Conservation (phyloP, 305 asterid genomes). For the Fraxinus sp. region DNA sequence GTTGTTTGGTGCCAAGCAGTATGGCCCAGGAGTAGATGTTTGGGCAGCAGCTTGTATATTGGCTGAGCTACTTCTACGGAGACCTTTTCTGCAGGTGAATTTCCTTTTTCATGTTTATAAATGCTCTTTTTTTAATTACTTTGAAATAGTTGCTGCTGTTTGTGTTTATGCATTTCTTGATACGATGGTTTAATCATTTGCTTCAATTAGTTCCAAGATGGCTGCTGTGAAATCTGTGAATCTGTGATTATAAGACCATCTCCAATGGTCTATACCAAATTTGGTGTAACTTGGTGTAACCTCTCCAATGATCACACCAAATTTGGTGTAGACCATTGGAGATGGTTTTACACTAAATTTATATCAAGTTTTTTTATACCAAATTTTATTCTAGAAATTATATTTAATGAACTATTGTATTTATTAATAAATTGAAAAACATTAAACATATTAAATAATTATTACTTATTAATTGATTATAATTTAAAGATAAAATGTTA, state of each 20-base stretch:
- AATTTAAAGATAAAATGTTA: no score
- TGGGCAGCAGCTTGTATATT: conserved; percentile 99
- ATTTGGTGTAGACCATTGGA: no score
- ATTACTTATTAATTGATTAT: no score
- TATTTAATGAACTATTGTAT: no score
- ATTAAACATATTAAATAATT: no score
- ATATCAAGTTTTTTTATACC: no score
- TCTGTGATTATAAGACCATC: neutral
- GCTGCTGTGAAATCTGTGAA: neutral
- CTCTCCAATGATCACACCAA: no score
- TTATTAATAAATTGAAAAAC: no score
- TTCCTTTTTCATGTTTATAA: conserved; percentile 16
- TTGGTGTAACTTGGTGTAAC: no score
- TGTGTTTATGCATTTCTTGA: neutral
- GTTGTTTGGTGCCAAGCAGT: conserved; percentile 95
- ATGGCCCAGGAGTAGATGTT: conserved; percentile 95
- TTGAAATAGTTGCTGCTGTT: neutral
- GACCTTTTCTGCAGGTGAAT: conserved; percentile 90
- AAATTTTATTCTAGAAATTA: no score
- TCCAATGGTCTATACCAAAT: no score
- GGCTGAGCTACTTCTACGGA: conserved; percentile 89
- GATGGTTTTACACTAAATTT: no score
- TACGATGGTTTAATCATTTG: neutral
- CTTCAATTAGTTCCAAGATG: neutral
- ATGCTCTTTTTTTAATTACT: neutral